Conservation (phyloP, 176 grass and related monocot species). For the Paspalum vaginatum region DNA sequence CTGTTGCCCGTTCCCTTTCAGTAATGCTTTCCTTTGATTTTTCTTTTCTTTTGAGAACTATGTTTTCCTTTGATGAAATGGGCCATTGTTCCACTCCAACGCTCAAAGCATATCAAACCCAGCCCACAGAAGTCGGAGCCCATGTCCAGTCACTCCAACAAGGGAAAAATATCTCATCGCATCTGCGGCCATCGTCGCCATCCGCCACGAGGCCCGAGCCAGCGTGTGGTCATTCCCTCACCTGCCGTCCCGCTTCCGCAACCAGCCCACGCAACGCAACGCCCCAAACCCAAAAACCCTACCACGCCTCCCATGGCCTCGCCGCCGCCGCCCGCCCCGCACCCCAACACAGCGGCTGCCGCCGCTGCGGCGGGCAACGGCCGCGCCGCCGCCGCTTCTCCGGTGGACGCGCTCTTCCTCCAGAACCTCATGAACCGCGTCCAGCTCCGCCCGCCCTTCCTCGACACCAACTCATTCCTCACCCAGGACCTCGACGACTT, state of each 20-base stretch:
- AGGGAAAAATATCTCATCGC: constrained; percentile 38
- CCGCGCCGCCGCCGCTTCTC: constrained; percentile 26
- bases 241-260: constrained; percentile 25
- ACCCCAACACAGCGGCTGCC: constrained; percentile 26
- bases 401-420: constrained; percentile 79
- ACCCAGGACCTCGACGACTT: constrained; percentile 81
- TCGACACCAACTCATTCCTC: constrained; percentile 97
- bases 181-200: not conserved
- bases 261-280: not conserved
- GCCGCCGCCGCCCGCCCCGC: constrained; percentile 37
- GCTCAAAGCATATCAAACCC: not conserved
- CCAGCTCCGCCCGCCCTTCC: constrained; percentile 92
- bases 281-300: constrained; percentile 52
- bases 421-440: constrained; percentile 87
- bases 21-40: too few relatives aligned
- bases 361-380: not conserved
- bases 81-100: not conserved
- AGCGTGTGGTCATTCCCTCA: constrained; percentile 17
- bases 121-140: not conserved
- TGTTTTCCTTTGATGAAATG: not conserved
- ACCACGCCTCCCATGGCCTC: constrained; percentile 49
- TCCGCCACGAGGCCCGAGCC: not conserved
- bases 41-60: too few relatives aligned
- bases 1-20: too few relatives aligned
- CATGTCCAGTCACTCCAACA: not conserved